These are phyloP conservation scores for Mortierella polycephala DNA, from an alignment of 371 early-diverging fungal species.

Conservation along the genomic window DNA sequence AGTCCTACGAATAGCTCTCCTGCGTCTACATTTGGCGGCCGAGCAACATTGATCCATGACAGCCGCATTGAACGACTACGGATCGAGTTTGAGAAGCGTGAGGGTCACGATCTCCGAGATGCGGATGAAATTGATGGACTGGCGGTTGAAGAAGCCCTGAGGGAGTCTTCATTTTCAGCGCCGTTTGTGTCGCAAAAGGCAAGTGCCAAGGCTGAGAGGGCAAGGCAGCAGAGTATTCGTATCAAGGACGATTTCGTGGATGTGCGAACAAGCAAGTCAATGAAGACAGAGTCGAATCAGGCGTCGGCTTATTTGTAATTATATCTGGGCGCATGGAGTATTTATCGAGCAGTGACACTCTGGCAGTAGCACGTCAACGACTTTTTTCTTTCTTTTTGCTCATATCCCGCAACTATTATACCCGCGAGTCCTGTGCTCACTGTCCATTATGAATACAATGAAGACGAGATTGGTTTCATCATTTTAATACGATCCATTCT, in stretches of 20 bases:
- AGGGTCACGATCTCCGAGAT: conserved; percentile 36
- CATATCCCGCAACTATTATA: too few relatives aligned
- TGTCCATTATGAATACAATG: too few relatives aligned
- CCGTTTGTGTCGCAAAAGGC: conserved; percentile 25
- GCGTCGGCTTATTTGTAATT: not conserved
- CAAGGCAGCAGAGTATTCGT: conserved; percentile 10
- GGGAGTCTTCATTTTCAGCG: conserved; percentile 25
- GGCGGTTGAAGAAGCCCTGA: conserved; percentile 33
- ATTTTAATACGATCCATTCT: not conserved
- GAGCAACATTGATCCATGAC: conserved; percentile 13
- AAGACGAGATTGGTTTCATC: too few relatives aligned
- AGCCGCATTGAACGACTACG: conserved; percentile 26
- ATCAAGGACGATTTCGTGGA: not conserved
- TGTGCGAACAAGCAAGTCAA: not conserved
- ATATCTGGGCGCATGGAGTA: too few relatives aligned
- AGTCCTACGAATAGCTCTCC: conserved; percentile 6
- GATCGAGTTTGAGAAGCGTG: conserved; percentile 41
- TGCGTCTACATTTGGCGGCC: not conserved
- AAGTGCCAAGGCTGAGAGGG: not conserved
- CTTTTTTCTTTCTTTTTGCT: too few relatives aligned
- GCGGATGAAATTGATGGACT: conserved; percentile 48
- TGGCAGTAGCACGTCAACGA: too few relatives aligned
- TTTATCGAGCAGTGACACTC: too few relatives aligned
- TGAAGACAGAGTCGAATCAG: conserved; percentile 2
- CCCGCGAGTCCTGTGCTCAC: too few relatives aligned